phyloP scores from a whole-genome alignment of 805 yeast genomes.

The Candida ovalis region DNA sequence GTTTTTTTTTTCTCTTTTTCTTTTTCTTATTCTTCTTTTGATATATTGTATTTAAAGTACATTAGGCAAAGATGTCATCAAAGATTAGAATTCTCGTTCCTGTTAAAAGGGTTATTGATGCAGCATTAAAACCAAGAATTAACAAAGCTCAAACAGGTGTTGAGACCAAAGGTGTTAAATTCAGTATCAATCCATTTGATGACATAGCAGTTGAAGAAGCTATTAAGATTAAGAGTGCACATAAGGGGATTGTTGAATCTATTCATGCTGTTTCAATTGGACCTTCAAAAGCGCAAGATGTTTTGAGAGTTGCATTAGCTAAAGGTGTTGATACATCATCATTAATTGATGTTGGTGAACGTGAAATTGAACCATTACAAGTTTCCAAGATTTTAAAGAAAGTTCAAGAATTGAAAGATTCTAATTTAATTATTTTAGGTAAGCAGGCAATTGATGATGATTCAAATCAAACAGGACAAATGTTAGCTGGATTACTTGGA shows the following conservation, averaged over 20 bases:
- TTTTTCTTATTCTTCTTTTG: background rate
- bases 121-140: conserved; percentile 89
- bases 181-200: conserved; percentile 93
- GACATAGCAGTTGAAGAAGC: conserved; percentile 98
- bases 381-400: conserved; percentile 83
- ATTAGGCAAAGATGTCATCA: conserved; percentile 31
- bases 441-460: conserved; percentile 98
- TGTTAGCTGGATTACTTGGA: conserved; percentile 85
- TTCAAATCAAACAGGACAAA: conserved; percentile 92
- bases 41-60: background rate
- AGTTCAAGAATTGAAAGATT: conserved; percentile 62
- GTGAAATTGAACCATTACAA: conserved; percentile 73
- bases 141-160: conserved; percentile 81
- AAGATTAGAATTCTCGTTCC: conserved; percentile 82
- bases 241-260: conserved; percentile 65
- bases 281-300: conserved; percentile 79
- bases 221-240: conserved; percentile 62
- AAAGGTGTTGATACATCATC: conserved; percentile 91
- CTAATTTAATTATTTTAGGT: conserved; percentile 85
- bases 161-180: conserved; percentile 86
- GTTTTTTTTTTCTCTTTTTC: too few species aligned
- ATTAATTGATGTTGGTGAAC: conserved; percentile 71
- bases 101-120: conserved; percentile 91
- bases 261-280: conserved; percentile 94
- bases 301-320: conserved; percentile 85